A percentile compares a stretch with the other conserved stretches of the same genome.
Evolutionary conservation across 768 basidiomycete genomes (phyloP).

Genomic region (Myochromella boudieri): DNA sequence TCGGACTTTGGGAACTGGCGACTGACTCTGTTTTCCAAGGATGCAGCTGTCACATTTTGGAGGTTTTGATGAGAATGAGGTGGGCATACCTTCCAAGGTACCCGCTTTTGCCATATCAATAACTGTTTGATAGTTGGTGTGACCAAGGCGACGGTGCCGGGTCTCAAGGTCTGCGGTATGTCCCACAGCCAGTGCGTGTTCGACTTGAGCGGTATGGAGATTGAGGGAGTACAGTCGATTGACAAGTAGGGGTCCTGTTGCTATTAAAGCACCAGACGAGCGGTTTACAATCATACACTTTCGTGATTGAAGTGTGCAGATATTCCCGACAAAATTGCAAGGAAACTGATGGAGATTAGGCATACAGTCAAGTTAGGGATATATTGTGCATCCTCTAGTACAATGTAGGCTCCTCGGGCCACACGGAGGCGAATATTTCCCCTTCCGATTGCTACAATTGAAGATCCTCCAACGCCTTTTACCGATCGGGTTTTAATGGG

Average conservation of each 20-base stretch:
- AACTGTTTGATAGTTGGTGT: conserved; percentile 24
- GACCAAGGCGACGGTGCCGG: conserved; percentile 28
- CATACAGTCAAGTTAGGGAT: conserved; percentile 22
- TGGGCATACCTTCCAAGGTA: conserved; percentile 9
- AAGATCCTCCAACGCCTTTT: conserved; percentile 25
- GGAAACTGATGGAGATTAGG: conserved; percentile 22
- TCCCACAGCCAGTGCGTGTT: conserved; percentile 16
- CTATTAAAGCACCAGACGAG: conserved; percentile 13
- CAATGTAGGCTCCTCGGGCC: conserved; percentile 11
- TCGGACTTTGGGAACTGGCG: conserved; percentile 1
- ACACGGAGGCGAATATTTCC: conserved; percentile 23
- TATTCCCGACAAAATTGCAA: conserved; percentile 13
- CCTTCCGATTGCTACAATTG: conserved; percentile 23
- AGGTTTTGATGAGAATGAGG: background rate
- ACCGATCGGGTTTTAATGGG: conserved; percentile 22
- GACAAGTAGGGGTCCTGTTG: conserved; percentile 7
- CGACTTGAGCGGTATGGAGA: conserved; percentile 3
- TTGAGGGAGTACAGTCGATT: conserved; percentile 19
- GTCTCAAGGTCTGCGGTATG: conserved; percentile 16
- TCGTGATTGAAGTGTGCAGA: conserved; percentile 18
- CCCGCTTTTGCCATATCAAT: conserved; percentile 18
- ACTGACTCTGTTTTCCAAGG: conserved; percentile 7
- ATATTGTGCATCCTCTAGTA: conserved; percentile 17
- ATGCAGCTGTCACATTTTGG: conserved; percentile 8
- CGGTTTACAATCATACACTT: conserved; percentile 11